Conservation (phyloP, 2,329 filamentous ascomycete genomes). For the Diaporthe ilicicola region DNA sequence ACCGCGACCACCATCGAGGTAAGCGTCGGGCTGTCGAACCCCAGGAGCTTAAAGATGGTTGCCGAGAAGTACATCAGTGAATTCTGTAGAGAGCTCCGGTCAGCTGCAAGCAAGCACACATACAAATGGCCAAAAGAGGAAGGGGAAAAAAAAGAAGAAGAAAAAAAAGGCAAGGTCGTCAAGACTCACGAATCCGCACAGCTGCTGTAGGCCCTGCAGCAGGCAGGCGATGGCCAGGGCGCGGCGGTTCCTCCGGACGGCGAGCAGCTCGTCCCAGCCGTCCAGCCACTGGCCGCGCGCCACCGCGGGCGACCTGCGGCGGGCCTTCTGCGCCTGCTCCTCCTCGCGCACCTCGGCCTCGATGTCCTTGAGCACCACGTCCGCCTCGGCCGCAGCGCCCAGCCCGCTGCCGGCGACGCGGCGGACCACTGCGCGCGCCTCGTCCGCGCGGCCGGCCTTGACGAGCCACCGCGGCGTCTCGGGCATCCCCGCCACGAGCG, state of each 20-base stretch:
- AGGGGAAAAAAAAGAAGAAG: too few relatives aligned
- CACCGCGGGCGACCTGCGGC: constrained; percentile 42
- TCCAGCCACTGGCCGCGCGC: constrained; percentile 48
- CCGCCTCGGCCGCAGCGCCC: constrained; percentile 55
- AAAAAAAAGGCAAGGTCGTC: too few relatives aligned
- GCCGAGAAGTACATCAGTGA: constrained; percentile 93
- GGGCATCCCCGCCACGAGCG: constrained; percentile 76
- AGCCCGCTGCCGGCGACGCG: constrained; percentile 65
- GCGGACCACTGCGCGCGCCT: constrained; percentile 71
- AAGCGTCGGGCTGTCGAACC: constrained; percentile 80
- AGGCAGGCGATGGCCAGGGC: constrained; percentile 87
- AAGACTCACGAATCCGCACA: constrained; percentile 78
- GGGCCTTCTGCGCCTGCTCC: constrained; percentile 59
- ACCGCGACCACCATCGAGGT: constrained; percentile 80
- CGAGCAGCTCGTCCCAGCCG: constrained; percentile 62
- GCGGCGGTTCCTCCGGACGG: constrained; percentile 71
- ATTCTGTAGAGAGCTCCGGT: constrained; percentile 60
- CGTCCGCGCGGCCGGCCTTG: constrained; percentile 66
- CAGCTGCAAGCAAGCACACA: neutral
- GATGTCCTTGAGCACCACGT: constrained; percentile 72
- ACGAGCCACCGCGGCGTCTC: constrained; percentile 92
- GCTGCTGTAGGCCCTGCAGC: constrained; percentile 86
- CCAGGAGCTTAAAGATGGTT: constrained; percentile 80
- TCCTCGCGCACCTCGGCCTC: constrained; percentile 80
- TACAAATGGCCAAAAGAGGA: neutral